These are phyloP conservation scores for Annulohypoxylon bovei DNA, from an alignment of 495 filamentous ascomycete genomes.

Conservation along the genomic window DNA sequence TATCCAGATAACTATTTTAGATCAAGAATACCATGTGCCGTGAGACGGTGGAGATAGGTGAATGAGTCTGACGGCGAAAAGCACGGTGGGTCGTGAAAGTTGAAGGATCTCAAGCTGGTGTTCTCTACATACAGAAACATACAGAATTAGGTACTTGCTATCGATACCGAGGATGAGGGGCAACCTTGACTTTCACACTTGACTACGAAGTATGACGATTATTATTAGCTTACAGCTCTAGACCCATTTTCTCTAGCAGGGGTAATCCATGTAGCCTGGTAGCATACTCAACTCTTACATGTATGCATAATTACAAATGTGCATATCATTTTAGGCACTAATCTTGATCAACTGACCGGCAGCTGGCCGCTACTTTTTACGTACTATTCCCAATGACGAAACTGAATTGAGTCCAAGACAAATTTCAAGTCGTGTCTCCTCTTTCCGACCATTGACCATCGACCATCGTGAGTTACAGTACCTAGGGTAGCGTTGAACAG, in stretches of 20 bases:
- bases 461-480: constrained; percentile 22
- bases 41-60: background rate
- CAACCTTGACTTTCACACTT: background rate
- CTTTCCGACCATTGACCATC: constrained; percentile 5
- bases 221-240: background rate
- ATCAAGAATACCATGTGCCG: constrained; percentile 16
- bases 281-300: no score
- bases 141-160: no score
- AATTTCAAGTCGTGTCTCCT: constrained; percentile 11
- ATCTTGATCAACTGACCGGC: constrained; percentile 12
- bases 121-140: no score
- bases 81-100: constrained; percentile 22
- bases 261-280: background rate
- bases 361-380: constrained; percentile 4
- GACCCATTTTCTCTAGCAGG: background rate
- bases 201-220: background rate
- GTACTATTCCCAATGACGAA: constrained; percentile 26
- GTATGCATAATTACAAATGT: background rate
- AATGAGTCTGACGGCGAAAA: constrained; percentile 39
- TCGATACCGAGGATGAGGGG: constrained; percentile 33
- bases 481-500: constrained; percentile 5
- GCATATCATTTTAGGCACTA: background rate
- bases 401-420: constrained; percentile 4
- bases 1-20: background rate
- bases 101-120: background rate